Percentiles rank a stretch among this genome's conserved stretches.
phyloP scores from a whole-genome alignment of 2,329 filamentous ascomycete genomes.

The Ampelomyces quisqualis region DNA sequence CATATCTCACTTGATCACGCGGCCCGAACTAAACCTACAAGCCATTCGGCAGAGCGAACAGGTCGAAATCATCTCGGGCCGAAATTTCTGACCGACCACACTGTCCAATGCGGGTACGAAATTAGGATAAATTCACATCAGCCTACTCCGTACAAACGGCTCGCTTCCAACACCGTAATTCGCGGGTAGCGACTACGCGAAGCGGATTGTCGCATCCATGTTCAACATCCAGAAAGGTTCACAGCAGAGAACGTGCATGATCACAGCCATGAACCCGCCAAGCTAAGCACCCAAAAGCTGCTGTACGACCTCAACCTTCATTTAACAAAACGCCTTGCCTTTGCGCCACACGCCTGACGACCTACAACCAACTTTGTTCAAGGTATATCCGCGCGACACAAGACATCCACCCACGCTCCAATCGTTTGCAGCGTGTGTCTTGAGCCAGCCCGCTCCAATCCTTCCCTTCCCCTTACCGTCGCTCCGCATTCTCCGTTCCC shows the following conservation, averaged over 20 bases:
- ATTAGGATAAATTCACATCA: conserved; percentile 13
- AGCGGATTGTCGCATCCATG: neutral
- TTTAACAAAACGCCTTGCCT: neutral
- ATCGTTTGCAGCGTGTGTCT: no score
- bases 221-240: neutral
- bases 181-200: neutral
- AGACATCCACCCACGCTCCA: no score
- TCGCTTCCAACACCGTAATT: neutral
- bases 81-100: conserved; percentile 2
- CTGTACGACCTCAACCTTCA: neutral
- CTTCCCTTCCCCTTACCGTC: no score
- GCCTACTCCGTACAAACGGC: conserved; percentile 10
- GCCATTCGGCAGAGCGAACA: conserved; percentile 5
- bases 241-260: neutral
- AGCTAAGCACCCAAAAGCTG: neutral
- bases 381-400: no score
- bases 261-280: neutral
- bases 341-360: no score
- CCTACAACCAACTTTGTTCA: no score
- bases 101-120: conserved; percentile 2
- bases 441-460: no score
- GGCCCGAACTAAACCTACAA: conserved; percentile 10
- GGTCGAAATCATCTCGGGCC: conserved; percentile 9
- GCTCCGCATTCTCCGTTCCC: no score
- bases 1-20: conserved; percentile 9